Evolutionary conservation across 352 stramenopile species (phyloP).

Genomic region (Blastocystis sp.): DNA sequence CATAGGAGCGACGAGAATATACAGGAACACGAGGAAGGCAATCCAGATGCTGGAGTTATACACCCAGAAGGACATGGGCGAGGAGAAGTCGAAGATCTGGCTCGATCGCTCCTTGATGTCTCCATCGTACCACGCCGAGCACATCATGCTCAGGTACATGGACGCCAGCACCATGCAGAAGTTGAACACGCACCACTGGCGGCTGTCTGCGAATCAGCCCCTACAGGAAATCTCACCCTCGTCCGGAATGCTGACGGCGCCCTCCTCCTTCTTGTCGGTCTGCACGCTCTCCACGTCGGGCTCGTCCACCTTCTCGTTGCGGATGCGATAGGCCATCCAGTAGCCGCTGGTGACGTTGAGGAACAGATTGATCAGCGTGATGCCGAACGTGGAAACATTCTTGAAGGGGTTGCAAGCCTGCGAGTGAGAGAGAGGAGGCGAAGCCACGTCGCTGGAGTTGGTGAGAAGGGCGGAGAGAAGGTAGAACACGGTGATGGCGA

Average conservation of each 20-base stretch:
- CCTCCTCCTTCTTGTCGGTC: neutral
- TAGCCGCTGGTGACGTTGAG: constrained; percentile 8
- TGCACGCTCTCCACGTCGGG: neutral
- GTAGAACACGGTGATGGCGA: constrained; percentile 8
- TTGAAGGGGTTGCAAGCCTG: constrained; percentile 36
- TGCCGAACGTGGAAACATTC: neutral
- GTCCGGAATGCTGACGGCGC: neutral
- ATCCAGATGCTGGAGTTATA: neutral
- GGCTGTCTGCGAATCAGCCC: neutral
- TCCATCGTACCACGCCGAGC: constrained; percentile 36
- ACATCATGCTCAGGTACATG: constrained; percentile 10
- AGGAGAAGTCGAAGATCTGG: neutral
- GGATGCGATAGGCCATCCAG: constrained; percentile 9
- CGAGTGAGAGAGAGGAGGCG: neutral
- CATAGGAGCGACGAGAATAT: constrained; percentile 7
- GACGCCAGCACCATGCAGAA: constrained; percentile 17
- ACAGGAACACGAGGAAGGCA: neutral
- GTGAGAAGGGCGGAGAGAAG: neutral
- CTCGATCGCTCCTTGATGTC: neutral
- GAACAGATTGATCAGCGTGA: neutral
- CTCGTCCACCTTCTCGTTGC: neutral
- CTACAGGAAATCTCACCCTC: neutral
- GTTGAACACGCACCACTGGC: neutral
- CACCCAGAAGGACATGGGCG: neutral
- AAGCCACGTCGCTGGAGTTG: neutral